phyloP scores from a whole-genome alignment of 768 basidiomycete genomes.

The Boletus fagicola region DNA sequence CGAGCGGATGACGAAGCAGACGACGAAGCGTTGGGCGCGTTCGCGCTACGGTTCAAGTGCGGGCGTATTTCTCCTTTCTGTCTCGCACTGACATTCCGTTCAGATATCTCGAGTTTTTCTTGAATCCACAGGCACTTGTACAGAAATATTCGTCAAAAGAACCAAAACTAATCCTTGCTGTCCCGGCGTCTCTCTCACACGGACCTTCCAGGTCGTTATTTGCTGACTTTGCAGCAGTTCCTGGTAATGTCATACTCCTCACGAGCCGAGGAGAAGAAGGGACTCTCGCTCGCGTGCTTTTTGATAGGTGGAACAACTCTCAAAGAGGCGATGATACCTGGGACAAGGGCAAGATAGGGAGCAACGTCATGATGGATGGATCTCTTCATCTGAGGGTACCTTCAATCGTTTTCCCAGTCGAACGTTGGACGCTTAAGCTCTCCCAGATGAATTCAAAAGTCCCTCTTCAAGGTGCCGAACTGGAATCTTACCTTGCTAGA shows the following conservation, averaged over 20 bases:
- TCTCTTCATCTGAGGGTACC: constrained; percentile 62
- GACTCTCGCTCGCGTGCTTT: constrained; percentile 74
- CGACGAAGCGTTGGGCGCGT: no score
- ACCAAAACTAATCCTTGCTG: constrained; percentile 91
- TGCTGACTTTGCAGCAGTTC: constrained; percentile 76
- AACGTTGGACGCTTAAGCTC: constrained; percentile 2
- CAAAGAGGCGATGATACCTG: constrained; percentile 83
- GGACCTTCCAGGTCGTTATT: constrained; percentile 88
- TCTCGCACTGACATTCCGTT: constrained; percentile 2
- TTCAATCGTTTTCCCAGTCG: background rate
- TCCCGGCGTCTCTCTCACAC: constrained; percentile 90
- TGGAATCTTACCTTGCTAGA: constrained; percentile 75
- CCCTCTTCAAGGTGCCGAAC: constrained; percentile 82
- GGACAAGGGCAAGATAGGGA: constrained; percentile 88
- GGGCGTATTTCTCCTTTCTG: constrained; percentile 22
- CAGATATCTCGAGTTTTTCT: constrained; percentile 92
- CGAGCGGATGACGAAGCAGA: no score
- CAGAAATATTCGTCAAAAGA: constrained; percentile 82
- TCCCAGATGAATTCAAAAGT: constrained; percentile 83
- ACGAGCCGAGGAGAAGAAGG: constrained; percentile 78
- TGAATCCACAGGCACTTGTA: constrained; percentile 74
- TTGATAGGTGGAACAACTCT: constrained; percentile 79
- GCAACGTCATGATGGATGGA: constrained; percentile 79
- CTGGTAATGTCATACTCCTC: constrained; percentile 84
- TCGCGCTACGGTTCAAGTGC: constrained; percentile 86